Evolutionary conservation across 345 rosid genomes (phyloP).

Genomic region (Populus alba): DNA sequence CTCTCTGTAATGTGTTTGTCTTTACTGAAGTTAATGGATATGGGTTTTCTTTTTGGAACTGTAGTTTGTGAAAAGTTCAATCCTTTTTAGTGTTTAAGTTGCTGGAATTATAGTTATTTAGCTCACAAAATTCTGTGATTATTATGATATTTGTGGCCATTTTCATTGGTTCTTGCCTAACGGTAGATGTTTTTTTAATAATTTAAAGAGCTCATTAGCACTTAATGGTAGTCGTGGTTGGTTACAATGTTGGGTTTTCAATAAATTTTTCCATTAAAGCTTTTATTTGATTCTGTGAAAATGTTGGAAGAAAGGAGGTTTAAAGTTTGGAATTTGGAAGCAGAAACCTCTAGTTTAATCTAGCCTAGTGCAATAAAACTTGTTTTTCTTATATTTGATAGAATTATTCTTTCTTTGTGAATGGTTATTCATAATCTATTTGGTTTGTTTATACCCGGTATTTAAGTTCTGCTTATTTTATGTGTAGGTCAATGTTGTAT

Average conservation of each 20-base stretch:
- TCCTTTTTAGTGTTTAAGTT: neutral
- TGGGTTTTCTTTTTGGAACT: neutral
- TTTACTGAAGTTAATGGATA: neutral
- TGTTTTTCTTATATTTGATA: neutral
- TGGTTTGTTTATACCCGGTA: neutral
- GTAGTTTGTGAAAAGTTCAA: neutral
- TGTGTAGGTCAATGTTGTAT: slow-evolving; percentile 61
- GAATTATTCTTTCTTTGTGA: neutral
- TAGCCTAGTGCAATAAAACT: neutral
- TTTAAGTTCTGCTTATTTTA: neutral
- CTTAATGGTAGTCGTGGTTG: too few species aligned
- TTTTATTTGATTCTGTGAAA: neutral
- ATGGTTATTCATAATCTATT: neutral
- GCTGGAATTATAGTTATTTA: neutral
- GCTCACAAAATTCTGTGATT: neutral
- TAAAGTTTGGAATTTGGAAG: neutral
- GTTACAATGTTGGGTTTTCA: neutral
- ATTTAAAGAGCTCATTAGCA: neutral
- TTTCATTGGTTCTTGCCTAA: neutral
- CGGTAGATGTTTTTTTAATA: neutral
- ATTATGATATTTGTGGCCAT: neutral
- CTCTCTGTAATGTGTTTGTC: neutral
- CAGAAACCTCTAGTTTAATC: neutral
- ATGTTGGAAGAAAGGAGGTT: neutral
- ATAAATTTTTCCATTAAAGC: neutral